A percentile compares a stretch with the other conserved stretches of the same genome.
phyloP scores from a whole-genome alignment of 345 rosid genomes.

The Aethionema arabicum region DNA sequence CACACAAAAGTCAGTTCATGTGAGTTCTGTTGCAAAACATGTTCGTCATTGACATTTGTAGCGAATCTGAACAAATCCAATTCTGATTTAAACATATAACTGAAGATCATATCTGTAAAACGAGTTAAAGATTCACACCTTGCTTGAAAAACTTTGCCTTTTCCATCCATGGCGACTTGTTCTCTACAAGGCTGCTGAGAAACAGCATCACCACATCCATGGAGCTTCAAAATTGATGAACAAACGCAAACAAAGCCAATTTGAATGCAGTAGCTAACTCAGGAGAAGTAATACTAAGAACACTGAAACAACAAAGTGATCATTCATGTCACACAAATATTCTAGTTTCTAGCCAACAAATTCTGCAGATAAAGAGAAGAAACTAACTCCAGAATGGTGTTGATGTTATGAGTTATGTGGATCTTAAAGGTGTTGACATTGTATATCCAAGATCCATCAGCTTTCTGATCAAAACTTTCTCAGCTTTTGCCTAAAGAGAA shows the following conservation, averaged over 20 bases:
- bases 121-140: neutral
- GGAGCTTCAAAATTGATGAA: neutral
- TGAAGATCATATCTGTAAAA: neutral
- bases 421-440: constrained; percentile 42
- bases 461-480: constrained; percentile 73
- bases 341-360: neutral
- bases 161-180: no score
- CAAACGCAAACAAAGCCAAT: neutral
- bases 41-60: no score
- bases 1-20: no score
- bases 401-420: constrained; percentile 3
- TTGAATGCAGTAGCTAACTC: neutral
- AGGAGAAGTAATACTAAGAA: neutral
- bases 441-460: constrained; percentile 66
- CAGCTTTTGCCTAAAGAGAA: constrained; percentile 62
- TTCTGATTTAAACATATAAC: no score
- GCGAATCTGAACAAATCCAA: no score
- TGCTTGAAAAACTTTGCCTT: neutral
- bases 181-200: neutral
- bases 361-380: neutral
- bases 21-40: no score
- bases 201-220: constrained; percentile 1
- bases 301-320: neutral
- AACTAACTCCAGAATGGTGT: constrained; percentile 2
- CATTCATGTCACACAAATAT: constrained; percentile 2